These are phyloP conservation scores for Cladosporium sphaerospermum DNA, from an alignment of 2,329 filamentous ascomycete species.

Conservation along the genomic window DNA sequence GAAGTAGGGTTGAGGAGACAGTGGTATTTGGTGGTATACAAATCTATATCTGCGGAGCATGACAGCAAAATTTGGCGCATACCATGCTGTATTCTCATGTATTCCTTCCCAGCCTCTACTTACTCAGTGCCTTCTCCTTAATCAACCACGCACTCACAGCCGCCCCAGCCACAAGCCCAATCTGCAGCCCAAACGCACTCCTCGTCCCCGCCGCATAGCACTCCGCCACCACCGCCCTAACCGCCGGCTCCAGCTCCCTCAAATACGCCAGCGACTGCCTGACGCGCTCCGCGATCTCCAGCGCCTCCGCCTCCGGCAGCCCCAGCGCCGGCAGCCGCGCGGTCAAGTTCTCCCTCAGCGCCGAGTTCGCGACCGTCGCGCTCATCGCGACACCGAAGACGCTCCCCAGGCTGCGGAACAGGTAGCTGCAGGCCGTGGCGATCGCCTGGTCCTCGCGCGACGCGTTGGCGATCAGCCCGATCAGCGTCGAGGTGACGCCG, in stretches of 20 bases:
- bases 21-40: too few species aligned
- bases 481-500: constrained; percentile 65
- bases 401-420: constrained; percentile 68
- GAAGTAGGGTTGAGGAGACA: too few species aligned
- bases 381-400: constrained; percentile 63
- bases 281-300: constrained; percentile 62
- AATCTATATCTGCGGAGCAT: too few species aligned
- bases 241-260: constrained; percentile 53
- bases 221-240: constrained; percentile 54
- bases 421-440: constrained; percentile 71
- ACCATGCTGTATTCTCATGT: too few species aligned
- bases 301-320: constrained; percentile 52
- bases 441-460: constrained; percentile 63
- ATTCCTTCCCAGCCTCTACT: constrained; percentile 1
- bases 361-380: constrained; percentile 66
- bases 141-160: constrained; percentile 41
- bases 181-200: constrained; percentile 46
- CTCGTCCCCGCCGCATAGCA: constrained; percentile 59
- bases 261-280: constrained; percentile 66
- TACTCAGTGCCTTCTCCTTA: constrained; percentile 33
- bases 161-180: constrained; percentile 46
- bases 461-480: constrained; percentile 66
- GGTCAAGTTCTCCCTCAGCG: constrained; percentile 53
- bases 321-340: constrained; percentile 38
- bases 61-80: too few species aligned